These are phyloP conservation scores for Phytophthora sp. DNA, from an alignment of 352 stramenopile species.

Conservation along the genomic window DNA sequence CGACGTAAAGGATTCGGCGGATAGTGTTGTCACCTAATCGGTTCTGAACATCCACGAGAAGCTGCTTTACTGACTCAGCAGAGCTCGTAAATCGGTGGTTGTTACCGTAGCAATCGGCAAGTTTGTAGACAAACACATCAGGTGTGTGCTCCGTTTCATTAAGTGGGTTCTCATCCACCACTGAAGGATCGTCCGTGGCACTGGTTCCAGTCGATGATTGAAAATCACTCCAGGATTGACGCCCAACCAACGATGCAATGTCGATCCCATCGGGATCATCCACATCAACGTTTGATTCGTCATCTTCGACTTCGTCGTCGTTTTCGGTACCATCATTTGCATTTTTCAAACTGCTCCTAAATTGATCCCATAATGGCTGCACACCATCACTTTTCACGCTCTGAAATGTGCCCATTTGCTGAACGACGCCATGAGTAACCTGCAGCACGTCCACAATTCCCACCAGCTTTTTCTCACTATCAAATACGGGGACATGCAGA, in stretches of 20 bases:
- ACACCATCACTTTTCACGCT: conserved; percentile 68
- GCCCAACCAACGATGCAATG: conserved; percentile 42
- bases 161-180: conserved; percentile 40
- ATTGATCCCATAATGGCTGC: conserved; percentile 79
- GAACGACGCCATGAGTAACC: conserved; percentile 87
- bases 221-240: conserved; percentile 55
- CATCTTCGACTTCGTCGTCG: conserved; percentile 48
- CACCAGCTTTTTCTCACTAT: conserved; percentile 88
- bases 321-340: conserved; percentile 34
- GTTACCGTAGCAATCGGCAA: conserved; percentile 81
- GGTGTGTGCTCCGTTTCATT: conserved; percentile 33
- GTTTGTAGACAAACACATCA: conserved; percentile 84
- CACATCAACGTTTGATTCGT: conserved; percentile 39
- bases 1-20: conserved; percentile 77
- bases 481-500: conserved; percentile 96
- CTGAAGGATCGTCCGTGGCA: conserved; percentile 32
- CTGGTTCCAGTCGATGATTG: conserved; percentile 41
- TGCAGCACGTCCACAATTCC: conserved; percentile 97
- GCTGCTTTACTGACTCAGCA: conserved; percentile 70
- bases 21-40: conserved; percentile 80
- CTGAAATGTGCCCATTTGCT: conserved; percentile 87
- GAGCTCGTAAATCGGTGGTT: conserved; percentile 89
- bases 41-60: conserved; percentile 75
- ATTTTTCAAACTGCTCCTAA: conserved; percentile 62
- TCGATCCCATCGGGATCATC: conserved; percentile 41